Evolutionary conservation across 257 asterid species (phyloP).

Genomic region (Asclepias syriaca): DNA sequence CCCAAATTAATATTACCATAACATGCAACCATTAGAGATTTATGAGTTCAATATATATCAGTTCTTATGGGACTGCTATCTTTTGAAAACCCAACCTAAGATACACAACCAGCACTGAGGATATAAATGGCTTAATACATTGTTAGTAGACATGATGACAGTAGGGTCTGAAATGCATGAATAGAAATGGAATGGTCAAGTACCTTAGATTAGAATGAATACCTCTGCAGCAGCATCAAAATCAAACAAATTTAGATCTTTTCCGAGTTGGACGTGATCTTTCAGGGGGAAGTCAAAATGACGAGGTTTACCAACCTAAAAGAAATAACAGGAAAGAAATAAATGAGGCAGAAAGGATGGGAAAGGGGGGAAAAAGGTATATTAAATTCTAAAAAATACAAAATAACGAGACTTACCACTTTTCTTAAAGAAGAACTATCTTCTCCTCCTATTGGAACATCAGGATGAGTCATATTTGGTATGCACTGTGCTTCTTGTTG

Average conservation of each 20-base stretch:
- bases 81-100: background rate
- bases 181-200: conserved; percentile 11
- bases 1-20: background rate
- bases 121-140: background rate
- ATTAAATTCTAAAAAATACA: background rate
- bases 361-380: background rate
- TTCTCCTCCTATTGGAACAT: conserved; percentile 89
- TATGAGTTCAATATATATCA: background rate
- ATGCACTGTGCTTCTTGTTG: conserved; percentile 89
- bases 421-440: conserved; percentile 66
- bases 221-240: conserved; percentile 99
- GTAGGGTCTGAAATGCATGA: background rate
- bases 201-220: conserved; percentile 33
- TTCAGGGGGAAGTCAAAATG: conserved; percentile 70
- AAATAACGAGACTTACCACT: conserved; percentile 36
- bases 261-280: conserved; percentile 93
- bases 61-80: background rate
- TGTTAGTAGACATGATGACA: background rate
- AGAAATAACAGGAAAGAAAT: conserved; percentile 5
- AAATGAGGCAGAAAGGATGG: conserved; percentile 2
- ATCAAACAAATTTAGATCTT: conserved; percentile 74
- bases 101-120: background rate
- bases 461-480: conserved; percentile 98
- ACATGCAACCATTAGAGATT: background rate
- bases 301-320: conserved; percentile 67